Evolutionary conservation across 1,284 basidiomycete genomes (phyloP).

Genomic region (Meira nashicola): DNA sequence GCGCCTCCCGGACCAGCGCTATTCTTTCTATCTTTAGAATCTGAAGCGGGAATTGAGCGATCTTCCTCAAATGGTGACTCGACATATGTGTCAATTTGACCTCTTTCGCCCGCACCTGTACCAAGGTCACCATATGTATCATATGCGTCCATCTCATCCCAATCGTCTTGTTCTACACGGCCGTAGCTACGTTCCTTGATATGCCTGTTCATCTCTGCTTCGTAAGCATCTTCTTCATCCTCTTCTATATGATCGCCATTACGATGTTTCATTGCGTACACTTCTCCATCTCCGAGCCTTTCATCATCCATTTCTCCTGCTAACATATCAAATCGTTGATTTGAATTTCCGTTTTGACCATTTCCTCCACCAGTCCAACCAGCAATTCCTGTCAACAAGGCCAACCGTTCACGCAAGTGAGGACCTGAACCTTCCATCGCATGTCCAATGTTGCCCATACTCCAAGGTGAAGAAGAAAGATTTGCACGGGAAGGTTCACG

Average conservation of each 20-base stretch:
- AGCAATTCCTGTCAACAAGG: slow-evolving; percentile 30
- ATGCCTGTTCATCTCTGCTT: neutral
- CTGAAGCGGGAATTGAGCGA: neutral
- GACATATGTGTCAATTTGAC: slow-evolving; percentile 18
- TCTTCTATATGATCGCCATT: slow-evolving; percentile 15
- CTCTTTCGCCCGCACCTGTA: slow-evolving; percentile 6
- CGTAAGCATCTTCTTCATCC: slow-evolving; percentile 17
- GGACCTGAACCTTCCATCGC: slow-evolving; percentile 43
- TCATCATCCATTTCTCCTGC: slow-evolving; percentile 38
- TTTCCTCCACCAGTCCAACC: slow-evolving; percentile 18
- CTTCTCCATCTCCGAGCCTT: slow-evolving; percentile 2
- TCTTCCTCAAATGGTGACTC: slow-evolving; percentile 39
- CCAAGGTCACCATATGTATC: slow-evolving; percentile 4
- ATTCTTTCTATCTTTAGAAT: neutral
- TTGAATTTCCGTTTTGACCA: neutral
- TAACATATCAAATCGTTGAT: slow-evolving; percentile 46
- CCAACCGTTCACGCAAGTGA: slow-evolving; percentile 34
- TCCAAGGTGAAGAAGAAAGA: slow-evolving; percentile 21
- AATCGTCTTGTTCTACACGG: slow-evolving; percentile 5
- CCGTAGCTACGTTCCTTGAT: slow-evolving; percentile 9
- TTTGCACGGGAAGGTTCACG: neutral
- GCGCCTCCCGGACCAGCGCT: neutral
- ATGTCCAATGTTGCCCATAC: slow-evolving; percentile 34
- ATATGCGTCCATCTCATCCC: slow-evolving; percentile 4
- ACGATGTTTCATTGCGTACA: slow-evolving; percentile 3